Evolutionary conservation across 805 yeast genomes (phyloP).

Genomic region (Lipomyces orientalis): DNA sequence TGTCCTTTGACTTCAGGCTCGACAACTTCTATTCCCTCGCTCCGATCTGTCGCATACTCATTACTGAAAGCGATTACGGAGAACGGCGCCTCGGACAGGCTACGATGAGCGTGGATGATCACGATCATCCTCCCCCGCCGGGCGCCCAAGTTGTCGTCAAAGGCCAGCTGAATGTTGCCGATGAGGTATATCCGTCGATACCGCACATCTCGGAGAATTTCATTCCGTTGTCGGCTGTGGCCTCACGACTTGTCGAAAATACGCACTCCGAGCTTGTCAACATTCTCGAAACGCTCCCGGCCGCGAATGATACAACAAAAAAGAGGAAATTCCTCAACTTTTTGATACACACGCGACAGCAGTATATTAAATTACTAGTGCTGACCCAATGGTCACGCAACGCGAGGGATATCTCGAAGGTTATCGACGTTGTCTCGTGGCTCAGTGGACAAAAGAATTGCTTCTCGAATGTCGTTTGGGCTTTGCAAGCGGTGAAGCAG

Average conservation of each 20-base stretch:
- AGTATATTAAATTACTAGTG: conserved; percentile 83
- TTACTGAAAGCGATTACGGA: conserved; percentile 5
- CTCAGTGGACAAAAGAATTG: conserved; percentile 76
- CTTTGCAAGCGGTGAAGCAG: conserved; percentile 69
- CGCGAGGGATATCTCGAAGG: conserved; percentile 68
- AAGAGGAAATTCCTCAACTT: conserved; percentile 72
- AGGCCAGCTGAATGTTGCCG: conserved; percentile 8
- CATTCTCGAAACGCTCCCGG: conserved; percentile 64
- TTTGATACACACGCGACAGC: conserved; percentile 76
- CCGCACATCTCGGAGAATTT: conserved; percentile 79
- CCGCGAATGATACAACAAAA: conserved; percentile 62
- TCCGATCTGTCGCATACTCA: background rate
- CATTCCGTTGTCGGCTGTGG: conserved; percentile 64
- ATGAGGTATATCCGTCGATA: conserved; percentile 49
- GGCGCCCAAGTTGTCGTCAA: conserved; percentile 5
- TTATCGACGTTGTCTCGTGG: conserved; percentile 90
- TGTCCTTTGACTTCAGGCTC: background rate
- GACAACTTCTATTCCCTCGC: background rate
- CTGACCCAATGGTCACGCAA: conserved; percentile 86
- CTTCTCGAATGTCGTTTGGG: conserved; percentile 66
- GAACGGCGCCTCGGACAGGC: conserved; percentile 27
- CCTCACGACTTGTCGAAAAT: conserved; percentile 63
- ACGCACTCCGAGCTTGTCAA: conserved; percentile 68
- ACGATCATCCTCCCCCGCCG: conserved; percentile 4
- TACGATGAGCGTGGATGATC: conserved; percentile 11